Evolutionary conservation across 495 filamentous ascomycete species (phyloP), one percentile per base, ranked within the genome.

Genomic region (Penicillium longicatenatum): DNA sequence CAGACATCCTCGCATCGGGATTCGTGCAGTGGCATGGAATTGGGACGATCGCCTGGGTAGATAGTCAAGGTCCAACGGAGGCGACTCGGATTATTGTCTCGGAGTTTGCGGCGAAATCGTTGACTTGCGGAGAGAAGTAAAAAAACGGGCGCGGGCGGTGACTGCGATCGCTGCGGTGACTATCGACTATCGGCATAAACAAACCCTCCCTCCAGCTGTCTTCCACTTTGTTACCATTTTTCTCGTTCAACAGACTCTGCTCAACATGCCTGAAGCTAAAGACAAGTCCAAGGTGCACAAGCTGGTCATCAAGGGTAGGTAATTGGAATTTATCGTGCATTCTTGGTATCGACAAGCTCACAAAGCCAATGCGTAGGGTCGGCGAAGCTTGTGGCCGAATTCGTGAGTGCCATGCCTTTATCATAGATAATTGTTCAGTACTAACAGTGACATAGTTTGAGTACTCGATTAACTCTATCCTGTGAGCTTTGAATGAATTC

Each of bases 231-330:
- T 43, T 44, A 12, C 21, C 11, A 12, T 26, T 48, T 19, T 50
- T 48, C 10, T 14, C n/a, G 44, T 44, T 43, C 43, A 44, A 20
- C 35, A 39, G 37, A 39, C 24, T 41, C 53, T 39, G 12, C 16
- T 24, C 67, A 66, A 26, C 29, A 76, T 77, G 75, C 62, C 75
- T n/a, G 60, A 75, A 26, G 80, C 86, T 54, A 91, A 92, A 66
- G 91, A 95, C 60, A 95, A 93, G 65, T 90, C 92, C 47, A 96
- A 95, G 74, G 84, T 90, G 37, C 93, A 97, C 80, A 97, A 93
- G 77, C 84, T 98, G 55, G 91, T 92, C 37, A 80, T 97, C 52
- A 95, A 93, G 82, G 93, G 93, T 86, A 56, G 51, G 72, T 59
- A 39, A 35, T 21, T 14, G 19, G 8, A n/a, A 12, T 7, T 45